Evolutionary conservation across 805 yeast species (phyloP).

Genomic region (Starmerella floris): DNA sequence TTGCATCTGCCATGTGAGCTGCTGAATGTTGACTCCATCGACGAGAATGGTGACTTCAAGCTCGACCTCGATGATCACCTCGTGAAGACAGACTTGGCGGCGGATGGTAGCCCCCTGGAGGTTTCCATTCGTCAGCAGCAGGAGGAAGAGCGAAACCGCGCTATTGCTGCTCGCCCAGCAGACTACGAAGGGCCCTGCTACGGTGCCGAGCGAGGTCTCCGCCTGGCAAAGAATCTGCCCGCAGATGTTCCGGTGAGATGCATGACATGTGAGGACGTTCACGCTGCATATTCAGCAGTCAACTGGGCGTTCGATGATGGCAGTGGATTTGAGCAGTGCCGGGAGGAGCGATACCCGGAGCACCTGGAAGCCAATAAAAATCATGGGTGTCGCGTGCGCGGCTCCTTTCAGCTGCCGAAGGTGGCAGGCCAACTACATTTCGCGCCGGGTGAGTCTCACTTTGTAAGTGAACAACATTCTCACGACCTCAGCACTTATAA

Average conservation of each 20-base stretch:
- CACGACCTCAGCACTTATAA: conserved; percentile 74
- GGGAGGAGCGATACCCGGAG: conserved; percentile 69
- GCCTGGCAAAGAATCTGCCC: conserved; percentile 29
- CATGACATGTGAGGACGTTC: conserved; percentile 71
- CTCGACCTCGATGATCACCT: conserved; percentile 64
- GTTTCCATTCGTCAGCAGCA: conserved; percentile 34
- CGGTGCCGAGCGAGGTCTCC: conserved; percentile 37
- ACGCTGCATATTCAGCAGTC: conserved; percentile 57
- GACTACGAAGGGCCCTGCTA: conserved; percentile 82
- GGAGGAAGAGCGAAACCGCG: conserved; percentile 23
- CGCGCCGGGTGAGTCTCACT: conserved; percentile 81
- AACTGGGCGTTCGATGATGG: conserved; percentile 93
- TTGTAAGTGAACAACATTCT: conserved; percentile 43
- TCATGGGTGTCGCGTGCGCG: conserved; percentile 84
- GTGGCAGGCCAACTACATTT: conserved; percentile 86
- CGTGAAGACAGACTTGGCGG: conserved; percentile 48
- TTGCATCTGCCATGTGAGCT: conserved; percentile 74
- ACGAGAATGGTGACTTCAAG: conserved; percentile 73
- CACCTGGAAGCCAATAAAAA: conserved; percentile 42
- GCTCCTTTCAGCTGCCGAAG: conserved; percentile 66
- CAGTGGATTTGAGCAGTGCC: conserved; percentile 76
- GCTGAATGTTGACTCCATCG: conserved; percentile 74
- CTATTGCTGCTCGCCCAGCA: conserved; percentile 20
- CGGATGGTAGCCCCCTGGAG: conserved; percentile 37
- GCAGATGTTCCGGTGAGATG: conserved; percentile 48